Evolutionary conservation across 495 filamentous ascomycete species (phyloP).

Genomic region (Lepraria neglecta): DNA sequence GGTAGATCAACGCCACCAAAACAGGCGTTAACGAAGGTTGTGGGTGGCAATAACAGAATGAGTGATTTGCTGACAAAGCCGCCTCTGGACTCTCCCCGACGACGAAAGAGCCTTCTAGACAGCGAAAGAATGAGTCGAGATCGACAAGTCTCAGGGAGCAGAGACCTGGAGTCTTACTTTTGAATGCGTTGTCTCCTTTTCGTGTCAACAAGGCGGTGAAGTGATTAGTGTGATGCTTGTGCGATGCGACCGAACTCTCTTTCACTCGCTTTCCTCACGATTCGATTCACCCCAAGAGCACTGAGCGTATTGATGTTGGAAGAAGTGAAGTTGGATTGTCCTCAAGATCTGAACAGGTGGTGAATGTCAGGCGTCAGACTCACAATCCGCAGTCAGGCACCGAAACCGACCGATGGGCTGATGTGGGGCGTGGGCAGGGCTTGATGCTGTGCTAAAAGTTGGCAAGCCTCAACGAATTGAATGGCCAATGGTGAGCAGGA

Average conservation of each 20-base stretch:
- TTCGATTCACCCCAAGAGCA: neutral
- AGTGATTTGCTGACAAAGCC: slow-evolving; percentile 24
- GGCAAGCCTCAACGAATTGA: neutral
- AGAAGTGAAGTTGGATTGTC: neutral
- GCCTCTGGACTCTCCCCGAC: slow-evolving; percentile 1
- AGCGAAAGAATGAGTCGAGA: slow-evolving; percentile 10
- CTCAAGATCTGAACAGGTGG: neutral
- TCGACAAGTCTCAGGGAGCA: neutral
- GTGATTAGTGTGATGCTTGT: slow-evolving; percentile 15
- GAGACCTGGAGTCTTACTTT: slow-evolving; percentile 1
- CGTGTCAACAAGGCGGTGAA: slow-evolving; percentile 13
- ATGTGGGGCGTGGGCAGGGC: slow-evolving; percentile 12
- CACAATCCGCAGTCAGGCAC: slow-evolving; percentile 13
- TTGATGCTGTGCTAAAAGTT: slow-evolving; percentile 3
- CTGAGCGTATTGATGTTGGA: neutral
- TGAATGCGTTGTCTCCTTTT: neutral
- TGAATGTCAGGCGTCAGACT: slow-evolving; percentile 1
- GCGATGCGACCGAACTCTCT: slow-evolving; percentile 9
- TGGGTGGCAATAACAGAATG: slow-evolving; percentile 25
- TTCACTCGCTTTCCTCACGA: slow-evolving; percentile 6
- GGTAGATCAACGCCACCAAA: neutral
- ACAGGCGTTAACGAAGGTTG: slow-evolving; percentile 5
- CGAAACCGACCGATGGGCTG: slow-evolving; percentile 4
- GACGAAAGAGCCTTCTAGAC: slow-evolving; percentile 12
- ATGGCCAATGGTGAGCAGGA: neutral